Base-by-base conservation (phyloP, 2,329 filamentous ascomycete species). In the Stagonosporopsis chrysanthemi region DNA sequence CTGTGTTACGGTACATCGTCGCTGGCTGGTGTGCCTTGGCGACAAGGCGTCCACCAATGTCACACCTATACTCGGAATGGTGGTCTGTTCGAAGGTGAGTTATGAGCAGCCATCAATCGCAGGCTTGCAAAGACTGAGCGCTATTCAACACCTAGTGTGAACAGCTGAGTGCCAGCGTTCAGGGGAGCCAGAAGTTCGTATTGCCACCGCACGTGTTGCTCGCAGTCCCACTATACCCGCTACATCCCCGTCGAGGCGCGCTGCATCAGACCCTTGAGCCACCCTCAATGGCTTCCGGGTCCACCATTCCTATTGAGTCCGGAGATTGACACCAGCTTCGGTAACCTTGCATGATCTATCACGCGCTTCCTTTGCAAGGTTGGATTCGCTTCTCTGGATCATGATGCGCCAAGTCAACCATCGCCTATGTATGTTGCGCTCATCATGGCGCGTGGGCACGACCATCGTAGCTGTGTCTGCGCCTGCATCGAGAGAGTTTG, bases 301-400 rank as follows among this genome's bases (percentile, higher is more conserved):
- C 38, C 48, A 39, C 43, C 6, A 19, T 15, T 52, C 39, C 31
- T 43, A 35, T 44, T 48, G 48, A 31, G 52, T 44, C 24, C 43
- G 44, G 54, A 52, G 26, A 48, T 57, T 52, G 54, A 45, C 42
- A 40, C 54, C 48, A 57, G 39, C 47, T 52, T 57, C 31, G 43
- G 54, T 26, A 28, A 38, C 24, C 33, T 45, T 52, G 43, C 54
- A 52, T 44, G 44, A 24, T 41, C 46, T 43, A 57, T 39, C 54
- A 48, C n/a, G 22, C 38, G 43, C 43, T 39, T 43, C 24, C 26
- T 29, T 23, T 44, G 14, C 24, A 24, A n/a, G 22, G 24, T n/a
- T n/a, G 41, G 15, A 31, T n/a, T 26, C n/a, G 31, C 17, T 22
- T 43, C 38, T 35, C 29, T 51, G 24, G 26, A 52, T n/a, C 19